These are phyloP conservation scores for Aspergillus heteromorphus DNA, from an alignment of 495 filamentous ascomycete species.

Conservation along the genomic window DNA sequence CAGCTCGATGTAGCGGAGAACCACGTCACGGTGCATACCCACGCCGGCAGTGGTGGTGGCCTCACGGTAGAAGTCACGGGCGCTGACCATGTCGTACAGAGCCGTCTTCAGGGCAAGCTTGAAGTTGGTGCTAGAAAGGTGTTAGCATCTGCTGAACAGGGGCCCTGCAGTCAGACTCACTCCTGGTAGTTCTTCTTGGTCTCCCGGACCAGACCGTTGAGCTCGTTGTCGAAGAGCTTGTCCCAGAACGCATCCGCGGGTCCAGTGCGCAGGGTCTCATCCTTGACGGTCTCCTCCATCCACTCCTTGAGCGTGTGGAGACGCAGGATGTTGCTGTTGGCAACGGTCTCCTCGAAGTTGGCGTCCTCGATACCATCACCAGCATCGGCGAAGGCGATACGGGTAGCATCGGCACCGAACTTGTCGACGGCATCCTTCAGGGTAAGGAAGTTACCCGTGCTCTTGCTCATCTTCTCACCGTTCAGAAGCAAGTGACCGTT, in stretches of 20 bases:
- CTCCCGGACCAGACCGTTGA: slow-evolving; percentile 76
- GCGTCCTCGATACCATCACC: slow-evolving; percentile 94
- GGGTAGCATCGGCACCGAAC: slow-evolving; percentile 87
- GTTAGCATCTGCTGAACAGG: slow-evolving; percentile 25
- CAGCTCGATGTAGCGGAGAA: slow-evolving; percentile 75
- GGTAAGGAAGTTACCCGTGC: slow-evolving; percentile 92
- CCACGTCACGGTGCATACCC: slow-evolving; percentile 75
- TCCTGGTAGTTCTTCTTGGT: slow-evolving; percentile 68
- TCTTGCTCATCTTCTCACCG: slow-evolving; percentile 96
- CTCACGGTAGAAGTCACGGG: slow-evolving; percentile 89
- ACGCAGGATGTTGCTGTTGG: slow-evolving; percentile 82
- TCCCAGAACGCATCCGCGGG: slow-evolving; percentile 76
- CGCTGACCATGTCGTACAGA: slow-evolving; percentile 82
- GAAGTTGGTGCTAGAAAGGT: slow-evolving; percentile 57
- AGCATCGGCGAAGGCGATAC: slow-evolving; percentile 89
- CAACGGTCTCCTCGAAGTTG: slow-evolving; percentile 94
- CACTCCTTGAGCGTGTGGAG: slow-evolving; percentile 84
- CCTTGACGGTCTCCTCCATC: slow-evolving; percentile 77
- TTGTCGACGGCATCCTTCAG: slow-evolving; percentile 80
- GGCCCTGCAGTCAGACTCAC: slow-evolving; percentile 33
- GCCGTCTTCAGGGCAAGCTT: slow-evolving; percentile 87
- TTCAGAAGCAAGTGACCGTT: slow-evolving; percentile 94
- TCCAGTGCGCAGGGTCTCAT: slow-evolving; percentile 67
- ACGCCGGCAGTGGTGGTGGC: slow-evolving; percentile 64
- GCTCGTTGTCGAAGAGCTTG: slow-evolving; percentile 85